phyloP scores from a whole-genome alignment of 805 yeast species.

The Metschnikowia aberdeeniae region DNA sequence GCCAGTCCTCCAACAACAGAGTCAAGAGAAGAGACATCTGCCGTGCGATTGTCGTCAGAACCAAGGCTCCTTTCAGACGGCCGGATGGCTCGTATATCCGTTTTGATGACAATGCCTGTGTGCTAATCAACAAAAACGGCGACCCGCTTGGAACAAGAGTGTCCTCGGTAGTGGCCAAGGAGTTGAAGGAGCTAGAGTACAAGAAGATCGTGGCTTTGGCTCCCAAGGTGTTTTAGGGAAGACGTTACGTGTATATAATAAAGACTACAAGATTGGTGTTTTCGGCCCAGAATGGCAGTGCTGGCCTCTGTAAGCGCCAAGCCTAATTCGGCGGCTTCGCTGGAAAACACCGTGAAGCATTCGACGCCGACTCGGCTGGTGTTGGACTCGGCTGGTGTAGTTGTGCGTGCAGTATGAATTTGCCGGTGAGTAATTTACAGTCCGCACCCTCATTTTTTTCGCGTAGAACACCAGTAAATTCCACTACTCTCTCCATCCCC shows the following conservation, averaged over 20 bases:
- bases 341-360: no score
- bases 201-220: constrained; percentile 88
- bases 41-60: constrained; percentile 92
- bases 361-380: no score
- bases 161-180: constrained; percentile 85
- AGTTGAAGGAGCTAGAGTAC: constrained; percentile 75
- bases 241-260: not conserved
- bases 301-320: no score
- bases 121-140: constrained; percentile 82
- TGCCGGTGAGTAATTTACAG: constrained; percentile 4
- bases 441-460: constrained; percentile 4
- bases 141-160: constrained; percentile 96
- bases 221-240: constrained; percentile 48
- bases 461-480: not conserved
- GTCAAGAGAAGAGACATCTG: constrained; percentile 94
- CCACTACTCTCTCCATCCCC: not conserved
- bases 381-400: no score
- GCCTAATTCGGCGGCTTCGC: no score
- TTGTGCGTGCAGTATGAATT: not conserved
- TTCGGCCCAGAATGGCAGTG: not conserved
- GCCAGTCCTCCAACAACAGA: constrained; percentile 68
- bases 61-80: constrained; percentile 73
- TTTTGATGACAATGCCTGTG: constrained; percentile 97
- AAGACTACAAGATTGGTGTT: not conserved
- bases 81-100: constrained; percentile 82